Percentiles rank a stretch among this genome's conserved stretches.
phyloP scores from a whole-genome alignment of 2,329 filamentous ascomycete genomes.

The Tolypocladium inflatum region DNA sequence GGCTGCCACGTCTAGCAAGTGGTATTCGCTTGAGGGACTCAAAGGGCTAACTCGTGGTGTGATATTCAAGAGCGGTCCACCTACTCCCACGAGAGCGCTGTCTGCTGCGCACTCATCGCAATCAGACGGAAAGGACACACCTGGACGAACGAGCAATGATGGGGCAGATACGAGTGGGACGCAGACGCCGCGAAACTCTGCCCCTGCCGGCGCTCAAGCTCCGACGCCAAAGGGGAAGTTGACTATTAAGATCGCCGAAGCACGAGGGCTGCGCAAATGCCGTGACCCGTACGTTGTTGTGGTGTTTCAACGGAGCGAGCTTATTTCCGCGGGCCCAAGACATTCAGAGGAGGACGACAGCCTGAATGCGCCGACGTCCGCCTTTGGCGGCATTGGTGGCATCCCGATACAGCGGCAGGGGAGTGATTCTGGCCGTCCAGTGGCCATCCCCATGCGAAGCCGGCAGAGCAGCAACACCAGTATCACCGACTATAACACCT shows the following conservation, averaged over 20 bases:
- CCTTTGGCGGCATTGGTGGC: constrained; percentile 42
- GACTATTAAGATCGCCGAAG: constrained; percentile 80
- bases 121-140: constrained; percentile 32
- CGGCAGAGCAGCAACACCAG: constrained; percentile 95
- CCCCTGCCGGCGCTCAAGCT: constrained; percentile 46
- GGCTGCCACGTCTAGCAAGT: constrained; percentile 35
- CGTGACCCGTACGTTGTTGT: constrained; percentile 91
- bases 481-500: constrained; percentile 53
- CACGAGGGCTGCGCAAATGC: constrained; percentile 69
- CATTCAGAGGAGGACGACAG: constrained; percentile 52
- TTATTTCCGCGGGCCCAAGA: constrained; percentile 81
- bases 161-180: constrained; percentile 39
- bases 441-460: constrained; percentile 95
- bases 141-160: constrained; percentile 28
- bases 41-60: constrained; percentile 78
- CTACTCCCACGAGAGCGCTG: constrained; percentile 81
- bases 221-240: constrained; percentile 76
- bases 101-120: constrained; percentile 51
- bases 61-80: constrained; percentile 79
- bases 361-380: constrained; percentile 34
- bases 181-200: constrained; percentile 36
- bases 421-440: constrained; percentile 73
- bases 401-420: constrained; percentile 59
- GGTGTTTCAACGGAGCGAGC: constrained; percentile 92
- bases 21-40: constrained; percentile 57